phyloP scores from a whole-genome alignment of 129 eudicot genomes.

The Artemisia annua region DNA sequence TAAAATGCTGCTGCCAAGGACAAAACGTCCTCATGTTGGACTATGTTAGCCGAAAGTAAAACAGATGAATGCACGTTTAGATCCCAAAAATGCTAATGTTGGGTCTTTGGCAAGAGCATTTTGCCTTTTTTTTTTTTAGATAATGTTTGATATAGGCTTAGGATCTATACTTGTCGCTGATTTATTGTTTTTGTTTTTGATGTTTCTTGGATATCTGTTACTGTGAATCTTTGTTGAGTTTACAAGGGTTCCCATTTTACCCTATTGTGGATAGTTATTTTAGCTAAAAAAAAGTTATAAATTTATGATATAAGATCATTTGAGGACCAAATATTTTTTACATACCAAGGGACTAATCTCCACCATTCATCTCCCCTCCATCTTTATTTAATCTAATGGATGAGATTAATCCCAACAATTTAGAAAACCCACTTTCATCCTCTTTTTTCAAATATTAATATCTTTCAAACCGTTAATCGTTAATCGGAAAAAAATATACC shows the following conservation, averaged over 20 bases:
- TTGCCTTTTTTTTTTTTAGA: slow-evolving; percentile 33
- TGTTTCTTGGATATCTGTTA: slow-evolving; percentile 18
- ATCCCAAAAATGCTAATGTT: slow-evolving; percentile 1
- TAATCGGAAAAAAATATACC: no score
- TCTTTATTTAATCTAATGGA: no score
- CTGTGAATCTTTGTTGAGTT: slow-evolving; percentile 20
- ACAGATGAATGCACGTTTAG: slow-evolving; percentile 10
- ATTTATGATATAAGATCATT: no score
- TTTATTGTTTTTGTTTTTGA: slow-evolving; percentile 21
- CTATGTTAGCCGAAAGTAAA: slow-evolving; percentile 15
- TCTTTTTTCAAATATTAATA: no score
- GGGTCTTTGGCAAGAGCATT: slow-evolving; percentile 40
- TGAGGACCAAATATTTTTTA: no score
- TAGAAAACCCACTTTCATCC: no score
- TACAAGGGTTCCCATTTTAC: slow-evolving; percentile 24
- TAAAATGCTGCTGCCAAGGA: slow-evolving; percentile 37
- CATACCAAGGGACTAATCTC: no score
- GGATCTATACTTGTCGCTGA: slow-evolving; percentile 32
- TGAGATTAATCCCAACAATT: no score
- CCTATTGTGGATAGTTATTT: slow-evolving; percentile 28
- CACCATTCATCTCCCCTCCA: no score
- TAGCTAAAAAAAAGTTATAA: slow-evolving; percentile 13
- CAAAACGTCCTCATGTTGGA: slow-evolving; percentile 10
- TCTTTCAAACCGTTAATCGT: no score
- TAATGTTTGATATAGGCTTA: slow-evolving; percentile 37